These are phyloP conservation scores for Selaginella tamariscina DNA, from an alignment of 75 land plant genomes.

Conservation along the genomic window DNA sequence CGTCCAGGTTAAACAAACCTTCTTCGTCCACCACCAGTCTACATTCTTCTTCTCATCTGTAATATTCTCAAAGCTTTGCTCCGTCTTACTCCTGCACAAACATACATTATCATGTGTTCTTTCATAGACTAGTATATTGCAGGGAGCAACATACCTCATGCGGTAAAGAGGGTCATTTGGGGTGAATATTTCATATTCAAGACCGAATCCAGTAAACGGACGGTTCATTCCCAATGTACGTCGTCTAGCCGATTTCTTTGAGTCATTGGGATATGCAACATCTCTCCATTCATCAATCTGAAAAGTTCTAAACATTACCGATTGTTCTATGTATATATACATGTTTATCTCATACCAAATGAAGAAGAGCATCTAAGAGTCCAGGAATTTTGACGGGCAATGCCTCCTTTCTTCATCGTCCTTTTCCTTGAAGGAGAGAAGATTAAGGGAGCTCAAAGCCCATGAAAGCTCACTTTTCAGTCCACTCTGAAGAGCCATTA, in stretches of 20 bases:
- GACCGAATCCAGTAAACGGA: slow-evolving; percentile 71
- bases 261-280: slow-evolving; percentile 59
- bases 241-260: slow-evolving; percentile 33
- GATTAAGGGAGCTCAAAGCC: slow-evolving; percentile 79
- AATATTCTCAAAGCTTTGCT: slow-evolving; percentile 20
- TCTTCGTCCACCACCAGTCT: slow-evolving; percentile 93
- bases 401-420: slow-evolving; percentile 80
- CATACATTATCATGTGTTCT: slow-evolving; percentile 31
- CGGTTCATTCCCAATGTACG: slow-evolving; percentile 54
- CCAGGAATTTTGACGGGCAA: slow-evolving; percentile 87
- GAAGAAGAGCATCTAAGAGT: slow-evolving; percentile 83
- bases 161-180: slow-evolving; percentile 35
- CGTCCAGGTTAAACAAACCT: slow-evolving; percentile 93
- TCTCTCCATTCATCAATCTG: slow-evolving; percentile 98
- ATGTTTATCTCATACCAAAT: slow-evolving; percentile 58
- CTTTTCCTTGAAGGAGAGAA: slow-evolving; percentile 98
- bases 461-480: slow-evolving; percentile 88
- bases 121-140: slow-evolving; percentile 13
- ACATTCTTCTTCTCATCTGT: slow-evolving; percentile 23
- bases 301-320: not conserved
- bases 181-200: slow-evolving; percentile 50
- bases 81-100: not conserved
- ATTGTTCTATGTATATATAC: too few relatives aligned
- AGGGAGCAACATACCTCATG: slow-evolving; percentile 28
- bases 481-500: slow-evolving; percentile 94